Percentiles rank a stretch among this genome's conserved stretches.
Evolutionary conservation across 495 filamentous ascomycete genomes (phyloP).

Genomic region (Collariella sp.): DNA sequence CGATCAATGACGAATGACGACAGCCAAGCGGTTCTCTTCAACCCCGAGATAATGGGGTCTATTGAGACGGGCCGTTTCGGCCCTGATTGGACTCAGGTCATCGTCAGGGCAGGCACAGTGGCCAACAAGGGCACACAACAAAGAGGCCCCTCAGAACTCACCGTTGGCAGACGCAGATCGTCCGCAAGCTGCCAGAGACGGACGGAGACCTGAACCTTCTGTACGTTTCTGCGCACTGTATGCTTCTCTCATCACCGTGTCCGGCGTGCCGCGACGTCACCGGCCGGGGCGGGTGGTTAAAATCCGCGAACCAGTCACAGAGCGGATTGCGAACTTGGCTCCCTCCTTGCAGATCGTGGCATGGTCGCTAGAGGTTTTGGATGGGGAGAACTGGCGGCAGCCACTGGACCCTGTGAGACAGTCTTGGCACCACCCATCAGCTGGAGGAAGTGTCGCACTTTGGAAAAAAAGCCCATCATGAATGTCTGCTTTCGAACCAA

Average conservation of each 20-base stretch:
- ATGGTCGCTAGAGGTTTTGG: not conserved
- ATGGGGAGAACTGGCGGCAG: too few species aligned
- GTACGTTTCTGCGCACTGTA: not conserved
- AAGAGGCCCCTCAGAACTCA: too few species aligned
- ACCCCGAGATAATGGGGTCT: not conserved
- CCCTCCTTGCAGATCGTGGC: not conserved
- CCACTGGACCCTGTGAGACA: not conserved
- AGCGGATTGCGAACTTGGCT: not conserved
- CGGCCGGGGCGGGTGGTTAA: too few species aligned
- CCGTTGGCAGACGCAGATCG: too few species aligned
- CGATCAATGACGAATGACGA: not conserved
- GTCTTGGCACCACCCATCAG: too few species aligned
- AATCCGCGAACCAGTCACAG: not conserved
- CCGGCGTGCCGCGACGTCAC: not conserved
- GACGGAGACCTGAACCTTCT: not conserved
- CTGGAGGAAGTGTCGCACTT: too few species aligned
- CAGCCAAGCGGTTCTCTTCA: not conserved
- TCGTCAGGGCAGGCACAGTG: not conserved
- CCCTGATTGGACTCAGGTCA: not conserved
- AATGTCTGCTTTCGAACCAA: too few species aligned
- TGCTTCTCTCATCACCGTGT: too few species aligned
- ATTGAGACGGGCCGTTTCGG: not conserved
- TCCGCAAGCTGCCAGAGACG: too few species aligned
- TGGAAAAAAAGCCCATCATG: too few species aligned
- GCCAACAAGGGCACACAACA: too few species aligned